A percentile compares a stretch with the other conserved stretches of the same genome.
Evolutionary conservation across 1,284 basidiomycete genomes (phyloP).

Genomic region (Ceratorhiza oryzae-sativae): DNA sequence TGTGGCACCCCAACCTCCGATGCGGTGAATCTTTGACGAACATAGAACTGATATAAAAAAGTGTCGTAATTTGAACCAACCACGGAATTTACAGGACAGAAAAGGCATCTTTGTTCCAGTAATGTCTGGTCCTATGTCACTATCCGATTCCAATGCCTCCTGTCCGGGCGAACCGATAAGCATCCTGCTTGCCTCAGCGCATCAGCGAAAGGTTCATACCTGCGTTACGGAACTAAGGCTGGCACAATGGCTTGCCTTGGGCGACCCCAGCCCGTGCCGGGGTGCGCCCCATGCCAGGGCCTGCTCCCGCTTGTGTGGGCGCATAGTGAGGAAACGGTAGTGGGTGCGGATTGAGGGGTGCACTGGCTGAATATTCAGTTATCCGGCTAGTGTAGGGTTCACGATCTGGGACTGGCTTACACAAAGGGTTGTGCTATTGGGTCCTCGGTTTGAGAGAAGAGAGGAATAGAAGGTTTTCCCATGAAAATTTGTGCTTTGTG

Average conservation of each 20-base stretch:
- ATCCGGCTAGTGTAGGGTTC: too few relatives aligned
- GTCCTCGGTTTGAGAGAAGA: not conserved
- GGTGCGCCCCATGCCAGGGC: not conserved
- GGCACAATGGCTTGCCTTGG: not conserved
- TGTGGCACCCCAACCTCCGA: not conserved
- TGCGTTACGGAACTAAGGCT: not conserved
- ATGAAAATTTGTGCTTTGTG: not conserved
- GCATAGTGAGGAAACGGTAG: not conserved
- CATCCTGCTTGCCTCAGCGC: not conserved
- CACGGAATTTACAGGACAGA: not conserved
- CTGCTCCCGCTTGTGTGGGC: not conserved
- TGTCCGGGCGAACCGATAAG: not conserved
- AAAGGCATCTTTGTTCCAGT: not conserved
- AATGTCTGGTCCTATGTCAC: not conserved
- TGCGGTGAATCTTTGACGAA: not conserved
- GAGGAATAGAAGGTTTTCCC: conserved; percentile 1
- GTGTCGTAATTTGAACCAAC: conserved; percentile 3
- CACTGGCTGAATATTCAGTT: not conserved
- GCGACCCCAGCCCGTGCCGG: not conserved
- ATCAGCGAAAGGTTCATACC: not conserved
- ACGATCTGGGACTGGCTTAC: not conserved
- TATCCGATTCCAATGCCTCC: not conserved
- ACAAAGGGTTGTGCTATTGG: too few relatives aligned
- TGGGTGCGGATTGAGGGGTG: not conserved
- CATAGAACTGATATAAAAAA: not conserved